A percentile compares a stretch with the other conserved stretches of the same genome.
These are phyloP conservation scores for Candida rishiriensis DNA, from an alignment of 805 yeast species.

Conservation along the genomic window DNA sequence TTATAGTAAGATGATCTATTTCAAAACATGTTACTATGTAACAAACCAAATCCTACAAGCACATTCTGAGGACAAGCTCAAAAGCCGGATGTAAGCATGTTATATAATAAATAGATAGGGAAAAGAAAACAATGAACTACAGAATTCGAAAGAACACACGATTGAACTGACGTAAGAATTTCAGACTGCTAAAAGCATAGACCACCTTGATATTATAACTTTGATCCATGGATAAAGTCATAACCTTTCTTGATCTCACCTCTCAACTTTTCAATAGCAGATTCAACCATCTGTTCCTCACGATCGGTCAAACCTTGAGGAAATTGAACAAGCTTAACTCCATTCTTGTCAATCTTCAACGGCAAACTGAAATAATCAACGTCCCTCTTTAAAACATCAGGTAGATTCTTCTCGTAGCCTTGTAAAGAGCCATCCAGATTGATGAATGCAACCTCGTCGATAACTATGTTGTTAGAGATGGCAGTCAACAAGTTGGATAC, in stretches of 20 bases:
- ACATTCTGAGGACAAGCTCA: no score
- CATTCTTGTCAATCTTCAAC: conserved; percentile 31
- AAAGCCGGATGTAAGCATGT: no score
- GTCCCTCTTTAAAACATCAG: conserved; percentile 15
- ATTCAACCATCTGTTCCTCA: conserved; percentile 12
- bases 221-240: conserved; percentile 19
- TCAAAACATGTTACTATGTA: no score
- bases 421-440: conserved; percentile 48
- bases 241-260: conserved; percentile 20
- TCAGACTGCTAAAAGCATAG: no score
- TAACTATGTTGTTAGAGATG: conserved; percentile 2
- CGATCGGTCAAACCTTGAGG: conserved; percentile 10
- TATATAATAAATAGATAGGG: no score
- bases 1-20: no score
- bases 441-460: conserved; percentile 46
- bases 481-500: conserved; percentile 43
- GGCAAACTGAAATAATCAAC: conserved; percentile 47
- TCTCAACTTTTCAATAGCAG: conserved; percentile 15
- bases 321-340: conserved; percentile 31
- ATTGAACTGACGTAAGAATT: not conserved
- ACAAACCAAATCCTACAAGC: no score
- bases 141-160: not conserved
- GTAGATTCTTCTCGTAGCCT: conserved; percentile 38
- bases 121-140: conserved; percentile 1
- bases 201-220: conserved; percentile 6